Conservation (phyloP, 75 land plant species). For the Selaginella tamariscina region DNA sequence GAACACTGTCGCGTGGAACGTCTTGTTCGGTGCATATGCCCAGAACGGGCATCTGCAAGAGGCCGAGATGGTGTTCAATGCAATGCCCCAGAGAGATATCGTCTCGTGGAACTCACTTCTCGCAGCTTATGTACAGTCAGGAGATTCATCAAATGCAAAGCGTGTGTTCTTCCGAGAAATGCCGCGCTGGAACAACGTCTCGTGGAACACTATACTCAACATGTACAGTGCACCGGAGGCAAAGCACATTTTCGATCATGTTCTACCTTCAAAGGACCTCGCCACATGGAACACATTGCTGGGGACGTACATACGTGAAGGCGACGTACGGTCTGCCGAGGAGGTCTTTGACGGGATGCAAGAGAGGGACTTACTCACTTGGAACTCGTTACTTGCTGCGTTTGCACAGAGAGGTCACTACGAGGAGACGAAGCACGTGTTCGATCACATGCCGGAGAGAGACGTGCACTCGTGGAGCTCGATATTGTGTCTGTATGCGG, state of each 20-base stretch:
- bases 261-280: background rate
- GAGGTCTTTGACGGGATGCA: background rate
- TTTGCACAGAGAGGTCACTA: background rate
- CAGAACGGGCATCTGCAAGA: background rate
- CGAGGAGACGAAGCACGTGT: background rate
- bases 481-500: background rate
- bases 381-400: background rate
- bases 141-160: background rate
- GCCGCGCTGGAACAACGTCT: background rate
- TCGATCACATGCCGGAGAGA: background rate
- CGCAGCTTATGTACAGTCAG: background rate
- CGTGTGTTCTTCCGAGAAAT: background rate
- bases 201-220: constrained; percentile 2
- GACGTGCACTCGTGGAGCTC: background rate
- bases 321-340: background rate
- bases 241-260: no score
- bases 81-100: constrained; percentile 4
- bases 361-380: background rate
- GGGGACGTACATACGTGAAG: background rate
- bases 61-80: background rate
- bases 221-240: background rate
- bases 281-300: background rate
- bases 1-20: constrained; percentile 4
- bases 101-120: background rate
- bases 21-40: constrained; percentile 2